Conservation (phyloP, 2,329 filamentous ascomycete species). For the Fusarium palustre region DNA sequence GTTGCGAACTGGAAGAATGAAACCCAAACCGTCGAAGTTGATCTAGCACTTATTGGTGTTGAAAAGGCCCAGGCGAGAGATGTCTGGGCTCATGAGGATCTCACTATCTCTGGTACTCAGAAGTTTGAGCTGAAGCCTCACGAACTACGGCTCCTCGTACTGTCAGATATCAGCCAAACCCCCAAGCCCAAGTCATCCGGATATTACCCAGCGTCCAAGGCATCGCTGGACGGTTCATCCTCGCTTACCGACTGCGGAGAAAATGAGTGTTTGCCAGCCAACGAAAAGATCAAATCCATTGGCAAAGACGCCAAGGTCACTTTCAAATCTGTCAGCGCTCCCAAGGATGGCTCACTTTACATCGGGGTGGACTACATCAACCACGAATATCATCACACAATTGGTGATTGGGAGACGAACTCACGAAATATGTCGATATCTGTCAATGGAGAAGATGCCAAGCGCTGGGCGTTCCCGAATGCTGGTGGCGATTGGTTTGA, state of each 20-base stretch:
- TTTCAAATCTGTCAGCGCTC: constrained; percentile 50
- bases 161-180: constrained; percentile 50
- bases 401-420: constrained; percentile 60
- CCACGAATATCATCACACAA: constrained; percentile 60
- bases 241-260: constrained; percentile 51
- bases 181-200: constrained; percentile 37
- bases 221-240: constrained; percentile 53
- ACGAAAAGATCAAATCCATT: constrained; percentile 58
- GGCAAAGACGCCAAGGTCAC: constrained; percentile 50
- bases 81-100: constrained; percentile 55
- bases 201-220: constrained; percentile 57
- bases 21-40: constrained; percentile 56
- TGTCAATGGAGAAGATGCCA: constrained; percentile 57
- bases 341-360: constrained; percentile 52
- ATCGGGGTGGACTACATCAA: constrained; percentile 64
- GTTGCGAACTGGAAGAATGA: constrained; percentile 63
- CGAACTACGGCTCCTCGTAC: constrained; percentile 55
- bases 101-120: constrained; percentile 50
- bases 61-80: constrained; percentile 54
- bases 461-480: constrained; percentile 63
- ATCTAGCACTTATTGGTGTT: constrained; percentile 56
- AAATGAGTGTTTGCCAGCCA: constrained; percentile 57
- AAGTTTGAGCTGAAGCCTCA: constrained; percentile 52
- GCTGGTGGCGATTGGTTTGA: constrained; percentile 64
- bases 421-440: constrained; percentile 62